Evolutionary conservation across 768 basidiomycete species (phyloP), one percentile per base, ranked within the genome.

Genomic region (Tulasnella sp.): DNA sequence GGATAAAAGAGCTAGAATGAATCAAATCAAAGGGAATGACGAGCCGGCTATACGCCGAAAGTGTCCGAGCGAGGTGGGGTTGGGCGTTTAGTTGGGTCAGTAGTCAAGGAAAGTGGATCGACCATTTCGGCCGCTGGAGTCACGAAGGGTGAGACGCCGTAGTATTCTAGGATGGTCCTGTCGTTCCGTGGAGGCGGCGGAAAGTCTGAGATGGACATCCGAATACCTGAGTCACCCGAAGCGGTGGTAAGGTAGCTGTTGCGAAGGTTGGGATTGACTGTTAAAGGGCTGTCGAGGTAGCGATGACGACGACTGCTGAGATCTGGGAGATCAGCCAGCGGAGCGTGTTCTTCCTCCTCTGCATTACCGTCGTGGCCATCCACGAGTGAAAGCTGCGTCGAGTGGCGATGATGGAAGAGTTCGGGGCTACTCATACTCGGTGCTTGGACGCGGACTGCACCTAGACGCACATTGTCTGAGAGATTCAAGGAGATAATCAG

Each of bases 121-220:
- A 15, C 15, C 34, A 5, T 38, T 15, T 38, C 34, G 34, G 7
- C 34, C 34, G 34, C 34, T 7, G 34, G 34, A 15, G 34, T 38
- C 15, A 15, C 34, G 34, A 38, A 38, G 15, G 50, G 50, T 7
- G 50, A 52, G 50, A 52, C 50, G 10, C 50, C 50, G 19, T 59
- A 59, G 27, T 31, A 59, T 21, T 59, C 49, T 46, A 59, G 34
- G 49, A 59, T 50, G 17, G 30, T 29, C n/a, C 12, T 19, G 30
- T 49, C 45, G 45, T 59, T 30, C 29, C 46, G 10, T 17, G 61
- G 61, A 27, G 61, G 61, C 17, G 60, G 34, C 19, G 61, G 61
- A 59, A 62, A 62, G 34, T 60, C 61, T n/a, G 42, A 55, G 31
- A 62, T 62, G 27, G 61, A 62, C 59, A 62, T 60, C 15, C 61